Percentiles rank a stretch among this genome's conserved stretches.
Conservation (phyloP, 768 basidiomycete species). For the Termitomyces heimii region DNA sequence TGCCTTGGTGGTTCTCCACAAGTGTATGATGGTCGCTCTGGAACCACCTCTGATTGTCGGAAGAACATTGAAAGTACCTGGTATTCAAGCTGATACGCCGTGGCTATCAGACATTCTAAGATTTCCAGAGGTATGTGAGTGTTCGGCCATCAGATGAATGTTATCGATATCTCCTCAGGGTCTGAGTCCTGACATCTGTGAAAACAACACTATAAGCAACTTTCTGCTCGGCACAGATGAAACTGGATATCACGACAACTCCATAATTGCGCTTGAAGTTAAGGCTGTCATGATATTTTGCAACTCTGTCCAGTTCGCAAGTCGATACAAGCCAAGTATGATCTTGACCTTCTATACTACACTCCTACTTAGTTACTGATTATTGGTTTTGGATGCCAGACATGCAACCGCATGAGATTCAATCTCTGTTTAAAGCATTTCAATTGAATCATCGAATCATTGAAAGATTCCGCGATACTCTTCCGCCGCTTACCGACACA, state of each 20-base stretch:
- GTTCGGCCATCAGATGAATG: slow-evolving; percentile 7
- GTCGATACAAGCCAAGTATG: slow-evolving; percentile 39
- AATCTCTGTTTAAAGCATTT: slow-evolving; percentile 38
- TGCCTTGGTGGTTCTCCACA: slow-evolving; percentile 54
- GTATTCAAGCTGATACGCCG: slow-evolving; percentile 45
- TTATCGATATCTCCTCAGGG: slow-evolving; percentile 25
- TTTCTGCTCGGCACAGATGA: slow-evolving; percentile 36
- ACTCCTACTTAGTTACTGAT: background rate
- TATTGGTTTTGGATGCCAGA: slow-evolving; percentile 22
- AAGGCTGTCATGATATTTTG: slow-evolving; percentile 59
- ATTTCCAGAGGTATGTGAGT: slow-evolving; percentile 30
- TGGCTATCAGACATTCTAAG: slow-evolving; percentile 41
- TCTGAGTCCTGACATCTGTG: slow-evolving; percentile 36
- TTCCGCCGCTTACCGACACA: slow-evolving; percentile 27
- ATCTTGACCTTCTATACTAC: background rate
- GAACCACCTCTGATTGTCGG: slow-evolving; percentile 49
- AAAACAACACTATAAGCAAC: slow-evolving; percentile 40
- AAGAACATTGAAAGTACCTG: slow-evolving; percentile 45
- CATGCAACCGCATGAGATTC: slow-evolving; percentile 32
- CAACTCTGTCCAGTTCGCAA: slow-evolving; percentile 47
- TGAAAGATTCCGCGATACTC: slow-evolving; percentile 28
- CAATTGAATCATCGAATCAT: slow-evolving; percentile 40
- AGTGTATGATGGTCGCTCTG: slow-evolving; percentile 46
- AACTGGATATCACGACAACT: slow-evolving; percentile 26
- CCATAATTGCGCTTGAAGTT: slow-evolving; percentile 35